phyloP scores from a whole-genome alignment of 768 basidiomycete species.

The Lentinula sp. region DNA sequence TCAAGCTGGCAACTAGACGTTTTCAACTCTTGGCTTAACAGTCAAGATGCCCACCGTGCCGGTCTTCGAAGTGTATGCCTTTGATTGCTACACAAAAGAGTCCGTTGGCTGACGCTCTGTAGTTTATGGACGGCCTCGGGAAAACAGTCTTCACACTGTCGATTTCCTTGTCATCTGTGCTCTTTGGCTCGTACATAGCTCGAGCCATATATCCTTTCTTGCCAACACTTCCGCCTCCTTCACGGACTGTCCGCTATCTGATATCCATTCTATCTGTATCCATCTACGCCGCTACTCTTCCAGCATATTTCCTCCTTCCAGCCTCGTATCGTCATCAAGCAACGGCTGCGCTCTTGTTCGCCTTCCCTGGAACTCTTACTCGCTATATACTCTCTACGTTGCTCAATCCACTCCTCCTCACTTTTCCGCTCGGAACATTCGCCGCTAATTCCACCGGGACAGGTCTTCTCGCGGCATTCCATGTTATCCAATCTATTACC shows the following conservation, averaged over 20 bases:
- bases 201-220: conserved; percentile 32
- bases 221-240: conserved; percentile 35
- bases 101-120: conserved; percentile 9
- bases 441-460: conserved; percentile 72
- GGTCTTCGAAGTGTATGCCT: conserved; percentile 68
- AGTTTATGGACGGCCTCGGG: conserved; percentile 87
- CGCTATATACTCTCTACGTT: conserved; percentile 72
- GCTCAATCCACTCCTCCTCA: conserved; percentile 59
- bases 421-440: conserved; percentile 77
- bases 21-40: conserved; percentile 81
- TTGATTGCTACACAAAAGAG: neutral
- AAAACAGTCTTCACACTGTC: conserved; percentile 75
- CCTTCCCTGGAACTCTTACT: conserved; percentile 82
- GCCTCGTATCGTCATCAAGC: conserved; percentile 65
- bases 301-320: conserved; percentile 74
- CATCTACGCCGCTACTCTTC: conserved; percentile 68
- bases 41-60: conserved; percentile 42
- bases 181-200: conserved; percentile 66
- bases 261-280: conserved; percentile 53
- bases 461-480: conserved; percentile 72
- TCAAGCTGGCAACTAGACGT: conserved; percentile 91
- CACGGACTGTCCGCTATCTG: conserved; percentile 37
- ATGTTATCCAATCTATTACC: conserved; percentile 57
- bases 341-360: conserved; percentile 83
- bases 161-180: conserved; percentile 69